phyloP scores from a whole-genome alignment of 2,329 filamentous ascomycete genomes.

The Cryphonectria japonica region DNA sequence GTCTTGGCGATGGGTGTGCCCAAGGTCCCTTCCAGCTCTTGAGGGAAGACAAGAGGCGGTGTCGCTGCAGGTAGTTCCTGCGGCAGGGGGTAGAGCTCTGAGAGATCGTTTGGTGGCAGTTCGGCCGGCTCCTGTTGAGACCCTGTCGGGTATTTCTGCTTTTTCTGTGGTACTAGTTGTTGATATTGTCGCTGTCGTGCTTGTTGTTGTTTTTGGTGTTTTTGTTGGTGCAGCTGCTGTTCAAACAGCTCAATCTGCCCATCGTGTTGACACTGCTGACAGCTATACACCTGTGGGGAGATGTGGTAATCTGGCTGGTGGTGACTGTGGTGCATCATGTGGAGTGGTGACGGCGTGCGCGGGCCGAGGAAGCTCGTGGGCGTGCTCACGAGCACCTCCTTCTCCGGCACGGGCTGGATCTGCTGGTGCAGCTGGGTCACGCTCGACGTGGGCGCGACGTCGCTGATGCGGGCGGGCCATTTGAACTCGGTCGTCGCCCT shows the following conservation, averaged over 20 bases:
- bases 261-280: conserved; percentile 11
- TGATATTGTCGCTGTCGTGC: not conserved
- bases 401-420: conserved; percentile 12
- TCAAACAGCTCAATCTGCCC: conserved; percentile 10
- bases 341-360: conserved; percentile 14
- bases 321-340: conserved; percentile 1
- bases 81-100: not conserved
- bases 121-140: conserved; percentile 11
- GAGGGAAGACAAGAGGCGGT: conserved; percentile 7
- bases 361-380: conserved; percentile 20
- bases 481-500: conserved; percentile 23
- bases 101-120: conserved; percentile 13
- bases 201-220: not conserved
- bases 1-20: not conserved
- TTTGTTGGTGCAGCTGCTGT: not conserved
- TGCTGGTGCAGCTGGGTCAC: conserved; percentile 17
- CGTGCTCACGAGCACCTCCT: conserved; percentile 11
- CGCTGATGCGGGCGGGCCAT: conserved; percentile 23
- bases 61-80: conserved; percentile 21
- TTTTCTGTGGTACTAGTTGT: not conserved
- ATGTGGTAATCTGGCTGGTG: conserved; percentile 8
- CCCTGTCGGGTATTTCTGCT: conserved; percentile 7
- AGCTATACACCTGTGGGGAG: conserved; percentile 9
- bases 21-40: conserved; percentile 13
- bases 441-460: conserved; percentile 6